These are phyloP conservation scores for Pseudopyricularia cyperi DNA, from an alignment of 2,329 filamentous ascomycete species.

Conservation along the genomic window DNA sequence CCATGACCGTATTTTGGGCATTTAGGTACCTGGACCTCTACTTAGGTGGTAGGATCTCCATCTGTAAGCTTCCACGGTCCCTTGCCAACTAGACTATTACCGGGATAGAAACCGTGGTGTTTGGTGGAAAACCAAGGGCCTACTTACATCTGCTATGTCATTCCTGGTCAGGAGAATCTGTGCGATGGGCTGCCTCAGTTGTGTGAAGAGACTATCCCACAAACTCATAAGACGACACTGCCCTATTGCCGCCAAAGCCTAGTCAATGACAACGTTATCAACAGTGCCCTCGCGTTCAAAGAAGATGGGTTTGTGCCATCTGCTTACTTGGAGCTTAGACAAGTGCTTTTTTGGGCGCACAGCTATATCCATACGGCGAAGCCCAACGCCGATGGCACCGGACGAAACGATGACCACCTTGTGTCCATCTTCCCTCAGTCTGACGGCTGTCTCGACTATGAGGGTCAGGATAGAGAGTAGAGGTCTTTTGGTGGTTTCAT, in stretches of 20 bases:
- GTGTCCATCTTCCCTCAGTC: constrained; percentile 80
- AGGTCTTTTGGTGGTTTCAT: constrained; percentile 89
- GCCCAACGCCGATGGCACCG: constrained; percentile 86
- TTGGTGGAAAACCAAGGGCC: background rate
- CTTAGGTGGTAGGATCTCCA: background rate
- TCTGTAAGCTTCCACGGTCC: background rate
- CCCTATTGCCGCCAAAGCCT: constrained; percentile 87
- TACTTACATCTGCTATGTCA: constrained; percentile 80
- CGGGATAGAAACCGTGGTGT: background rate
- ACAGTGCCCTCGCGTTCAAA: background rate
- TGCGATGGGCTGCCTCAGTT: constrained; percentile 80
- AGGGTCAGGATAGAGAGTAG: constrained; percentile 79
- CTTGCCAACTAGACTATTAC: background rate
- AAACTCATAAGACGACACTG: constrained; percentile 91
- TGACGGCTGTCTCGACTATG: constrained; percentile 89
- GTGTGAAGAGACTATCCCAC: constrained; percentile 85
- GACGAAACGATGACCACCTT: constrained; percentile 94
- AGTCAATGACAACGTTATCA: background rate
- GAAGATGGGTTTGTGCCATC: background rate
- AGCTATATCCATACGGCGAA: constrained; percentile 79
- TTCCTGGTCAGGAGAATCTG: constrained; percentile 91
- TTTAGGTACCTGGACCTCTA: constrained; percentile 88
- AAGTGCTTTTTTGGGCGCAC: constrained; percentile 88
- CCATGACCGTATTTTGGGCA: constrained; percentile 86
- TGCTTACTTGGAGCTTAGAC: constrained; percentile 62